Percentiles rank a stretch among this genome's conserved stretches.
These are phyloP conservation scores for Adansonia rubrostipa DNA, from an alignment of 441 rosid species.

Conservation along the genomic window DNA sequence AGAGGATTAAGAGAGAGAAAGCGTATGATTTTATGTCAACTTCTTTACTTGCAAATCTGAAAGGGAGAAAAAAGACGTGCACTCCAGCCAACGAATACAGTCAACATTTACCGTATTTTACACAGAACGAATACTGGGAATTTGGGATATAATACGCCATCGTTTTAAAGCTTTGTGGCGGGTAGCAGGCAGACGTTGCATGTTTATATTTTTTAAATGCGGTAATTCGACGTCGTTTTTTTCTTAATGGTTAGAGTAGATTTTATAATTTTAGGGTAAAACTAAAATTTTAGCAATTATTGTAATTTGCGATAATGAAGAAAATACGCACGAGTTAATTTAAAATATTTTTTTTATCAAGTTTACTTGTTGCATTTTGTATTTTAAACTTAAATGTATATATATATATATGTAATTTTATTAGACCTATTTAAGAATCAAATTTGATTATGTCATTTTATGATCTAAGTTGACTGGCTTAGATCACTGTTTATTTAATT, in stretches of 20 bases:
- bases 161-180: conserved; percentile 12
- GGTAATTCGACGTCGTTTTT: not conserved
- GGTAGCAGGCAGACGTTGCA: conserved; percentile 24
- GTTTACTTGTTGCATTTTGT: not conserved
- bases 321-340: not conserved
- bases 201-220: not conserved
- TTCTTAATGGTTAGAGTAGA: not conserved
- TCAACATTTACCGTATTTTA: not conserved
- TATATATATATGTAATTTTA: too few relatives aligned
- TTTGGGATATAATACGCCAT: not conserved
- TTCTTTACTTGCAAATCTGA: conserved; percentile 4
- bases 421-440: too few relatives aligned
- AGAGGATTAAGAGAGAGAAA: not conserved
- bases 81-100: not conserved
- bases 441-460: too few relatives aligned
- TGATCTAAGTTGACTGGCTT: too few relatives aligned
- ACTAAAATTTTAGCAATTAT: not conserved
- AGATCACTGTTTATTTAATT: too few relatives aligned
- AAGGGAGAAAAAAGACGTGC: conserved; percentile 23
- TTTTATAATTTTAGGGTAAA: not conserved
- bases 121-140: conserved; percentile 17
- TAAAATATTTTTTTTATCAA: not conserved
- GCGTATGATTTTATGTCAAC: not conserved
- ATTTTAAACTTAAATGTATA: too few relatives aligned
- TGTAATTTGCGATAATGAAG: not conserved